These are phyloP conservation scores for Prunus dulcis DNA, from an alignment of 306 rosid species.

Conservation along the genomic window DNA sequence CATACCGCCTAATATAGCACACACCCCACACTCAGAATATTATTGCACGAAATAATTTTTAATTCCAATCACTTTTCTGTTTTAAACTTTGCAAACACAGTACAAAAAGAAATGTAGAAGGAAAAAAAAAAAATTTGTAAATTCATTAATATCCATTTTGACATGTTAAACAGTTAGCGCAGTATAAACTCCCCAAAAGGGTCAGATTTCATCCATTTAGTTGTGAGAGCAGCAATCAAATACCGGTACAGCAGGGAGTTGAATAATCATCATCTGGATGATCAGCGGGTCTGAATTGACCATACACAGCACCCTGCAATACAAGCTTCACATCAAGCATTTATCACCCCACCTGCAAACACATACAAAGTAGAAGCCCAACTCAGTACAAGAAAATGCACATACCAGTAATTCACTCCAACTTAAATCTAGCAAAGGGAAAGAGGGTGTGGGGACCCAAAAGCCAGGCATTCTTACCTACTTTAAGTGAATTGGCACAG, in stretches of 20 bases:
- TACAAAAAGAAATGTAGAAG: not conserved
- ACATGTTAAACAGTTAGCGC: conserved; percentile 7
- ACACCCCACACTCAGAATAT: not conserved
- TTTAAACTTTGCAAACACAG: not conserved
- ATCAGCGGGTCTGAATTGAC: conserved; percentile 25
- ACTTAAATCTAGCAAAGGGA: not conserved
- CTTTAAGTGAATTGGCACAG: no score
- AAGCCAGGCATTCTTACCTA: not conserved
- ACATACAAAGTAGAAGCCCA: not conserved
- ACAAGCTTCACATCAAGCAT: conserved; percentile 8
- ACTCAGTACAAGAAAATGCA: not conserved
- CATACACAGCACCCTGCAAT: conserved; percentile 27
- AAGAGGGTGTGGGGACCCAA: not conserved
- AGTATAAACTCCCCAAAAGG: conserved; percentile 1
- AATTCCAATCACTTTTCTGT: not conserved
- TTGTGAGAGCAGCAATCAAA: conserved; percentile 15
- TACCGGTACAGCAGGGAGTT: conserved; percentile 22
- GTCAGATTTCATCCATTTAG: conserved; percentile 28
- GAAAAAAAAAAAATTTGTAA: not conserved
- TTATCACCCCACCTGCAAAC: conserved; percentile 33
- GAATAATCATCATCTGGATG: conserved; percentile 18
- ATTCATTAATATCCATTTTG: conserved; percentile 11
- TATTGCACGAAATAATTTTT: not conserved
- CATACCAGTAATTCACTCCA: not conserved
- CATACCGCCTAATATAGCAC: not conserved